Conservation (phyloP, 805 yeast species). For the Blastobotrys peoriensis region DNA sequence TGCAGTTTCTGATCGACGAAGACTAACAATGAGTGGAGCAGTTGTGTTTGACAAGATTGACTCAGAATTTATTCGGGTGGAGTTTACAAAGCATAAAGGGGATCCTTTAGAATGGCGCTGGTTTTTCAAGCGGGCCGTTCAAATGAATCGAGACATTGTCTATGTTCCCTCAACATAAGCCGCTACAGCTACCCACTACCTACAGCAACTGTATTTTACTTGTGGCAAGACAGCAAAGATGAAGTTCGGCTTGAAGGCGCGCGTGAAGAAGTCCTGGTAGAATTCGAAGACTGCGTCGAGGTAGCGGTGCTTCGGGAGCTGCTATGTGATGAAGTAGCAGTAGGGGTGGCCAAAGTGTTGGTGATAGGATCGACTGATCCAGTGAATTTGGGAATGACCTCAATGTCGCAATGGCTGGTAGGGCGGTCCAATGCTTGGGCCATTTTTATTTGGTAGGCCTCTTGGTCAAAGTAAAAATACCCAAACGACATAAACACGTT, state of each 20-base stretch:
- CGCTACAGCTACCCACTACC: neutral
- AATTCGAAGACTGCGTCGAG: no score
- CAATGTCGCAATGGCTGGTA: constrained; percentile 18
- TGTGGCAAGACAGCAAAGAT: neutral
- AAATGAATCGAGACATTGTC: neutral
- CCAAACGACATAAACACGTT: constrained; percentile 57
- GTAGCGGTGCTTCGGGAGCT: no score
- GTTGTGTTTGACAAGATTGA: constrained; percentile 15
- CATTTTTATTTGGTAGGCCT: constrained; percentile 47
- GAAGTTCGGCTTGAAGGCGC: neutral
- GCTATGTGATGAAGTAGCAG: neutral
- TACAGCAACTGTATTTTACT: neutral
- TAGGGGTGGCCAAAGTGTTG: neutral
- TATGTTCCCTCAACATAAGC: neutral
- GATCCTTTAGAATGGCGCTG: constrained; percentile 74
- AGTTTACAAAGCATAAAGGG: constrained; percentile 50
- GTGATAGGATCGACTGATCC: constrained; percentile 7
- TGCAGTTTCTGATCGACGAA: constrained; percentile 19
- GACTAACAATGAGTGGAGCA: constrained; percentile 20
- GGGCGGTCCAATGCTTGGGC: constrained; percentile 36
- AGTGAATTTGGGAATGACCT: constrained; percentile 16
- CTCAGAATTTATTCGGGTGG: constrained; percentile 38
- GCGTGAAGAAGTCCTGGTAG: no score
- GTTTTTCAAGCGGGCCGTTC: constrained; percentile 50
- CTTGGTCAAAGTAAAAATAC: constrained; percentile 63